A percentile compares a stretch with the other conserved stretches of the same genome.
phyloP scores from a whole-genome alignment of 768 basidiomycete genomes.

The Suillus subluteus region DNA sequence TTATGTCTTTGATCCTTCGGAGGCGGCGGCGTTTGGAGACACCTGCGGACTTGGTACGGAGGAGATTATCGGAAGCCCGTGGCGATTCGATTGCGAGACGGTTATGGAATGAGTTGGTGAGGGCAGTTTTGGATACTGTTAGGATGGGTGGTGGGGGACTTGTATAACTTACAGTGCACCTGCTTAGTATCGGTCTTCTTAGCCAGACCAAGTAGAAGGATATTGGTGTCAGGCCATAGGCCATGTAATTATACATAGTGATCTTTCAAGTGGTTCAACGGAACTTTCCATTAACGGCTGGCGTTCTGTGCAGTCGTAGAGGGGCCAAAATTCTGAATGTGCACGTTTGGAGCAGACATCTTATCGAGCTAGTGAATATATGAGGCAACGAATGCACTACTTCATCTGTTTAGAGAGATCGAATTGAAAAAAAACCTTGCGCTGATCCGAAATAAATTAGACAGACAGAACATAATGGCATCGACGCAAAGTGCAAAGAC shows the following conservation, averaged over 20 bases:
- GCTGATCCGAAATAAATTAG: no score
- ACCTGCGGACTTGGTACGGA: conserved; percentile 59
- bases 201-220: not conserved
- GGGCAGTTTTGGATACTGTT: conserved; percentile 65
- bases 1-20: conserved; percentile 54
- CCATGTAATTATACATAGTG: not conserved
- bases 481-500: not conserved
- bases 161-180: conserved; percentile 42
- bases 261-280: not conserved
- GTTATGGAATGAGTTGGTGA: conserved; percentile 56
- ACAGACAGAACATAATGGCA: not conserved
- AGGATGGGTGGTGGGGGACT: conserved; percentile 79
- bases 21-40: conserved; percentile 42
- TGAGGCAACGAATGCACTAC: not conserved
- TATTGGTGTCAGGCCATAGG: not conserved
- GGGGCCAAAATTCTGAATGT: not conserved
- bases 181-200: not conserved
- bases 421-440: not conserved
- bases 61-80: conserved; percentile 50
- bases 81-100: conserved; percentile 37
- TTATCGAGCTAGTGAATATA: not conserved
- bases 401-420: not conserved
- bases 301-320: not conserved
- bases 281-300: not conserved
- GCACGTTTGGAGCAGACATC: not conserved